phyloP scores from a whole-genome alignment of 2,329 filamentous ascomycete species.

The Trichoderma endophyticum region DNA sequence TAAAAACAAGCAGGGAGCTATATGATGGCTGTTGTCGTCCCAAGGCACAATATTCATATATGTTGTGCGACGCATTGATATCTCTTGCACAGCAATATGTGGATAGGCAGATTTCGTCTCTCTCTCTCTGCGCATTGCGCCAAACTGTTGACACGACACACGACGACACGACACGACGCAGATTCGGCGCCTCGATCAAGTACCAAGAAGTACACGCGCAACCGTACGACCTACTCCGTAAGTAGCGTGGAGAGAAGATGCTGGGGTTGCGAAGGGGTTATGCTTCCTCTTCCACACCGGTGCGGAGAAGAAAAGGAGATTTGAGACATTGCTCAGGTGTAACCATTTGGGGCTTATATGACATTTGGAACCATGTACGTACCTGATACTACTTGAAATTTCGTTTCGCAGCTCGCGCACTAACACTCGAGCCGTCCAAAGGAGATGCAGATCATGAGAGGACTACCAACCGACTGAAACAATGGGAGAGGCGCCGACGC shows the following conservation, averaged over 20 bases:
- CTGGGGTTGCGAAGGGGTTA: not conserved
- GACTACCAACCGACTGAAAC: not conserved
- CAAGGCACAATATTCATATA: constrained; percentile 14
- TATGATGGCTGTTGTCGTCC: not conserved
- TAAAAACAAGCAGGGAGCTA: constrained; percentile 2
- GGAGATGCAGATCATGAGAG: not conserved
- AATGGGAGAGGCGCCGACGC: not conserved
- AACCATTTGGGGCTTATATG: not conserved
- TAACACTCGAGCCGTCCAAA: not conserved
- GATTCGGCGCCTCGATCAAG: not conserved
- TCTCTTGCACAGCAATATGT: not conserved
- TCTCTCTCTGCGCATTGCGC: not conserved
- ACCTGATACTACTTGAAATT: not conserved
- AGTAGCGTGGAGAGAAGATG: not conserved
- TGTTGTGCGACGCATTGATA: constrained; percentile 6
- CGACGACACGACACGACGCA: not conserved
- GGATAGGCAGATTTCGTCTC: not conserved
- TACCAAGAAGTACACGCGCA: not conserved
- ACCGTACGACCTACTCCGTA: not conserved
- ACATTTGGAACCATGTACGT: not conserved
- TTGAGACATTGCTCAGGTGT: constrained; percentile 5
- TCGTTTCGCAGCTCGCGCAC: not conserved
- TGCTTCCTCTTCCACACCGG: constrained; percentile 1
- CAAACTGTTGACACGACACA: not conserved
- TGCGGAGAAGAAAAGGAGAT: constrained; percentile 5